Conservation (phyloP, 305 asterid species). For the Fraxinus latifolia region DNA sequence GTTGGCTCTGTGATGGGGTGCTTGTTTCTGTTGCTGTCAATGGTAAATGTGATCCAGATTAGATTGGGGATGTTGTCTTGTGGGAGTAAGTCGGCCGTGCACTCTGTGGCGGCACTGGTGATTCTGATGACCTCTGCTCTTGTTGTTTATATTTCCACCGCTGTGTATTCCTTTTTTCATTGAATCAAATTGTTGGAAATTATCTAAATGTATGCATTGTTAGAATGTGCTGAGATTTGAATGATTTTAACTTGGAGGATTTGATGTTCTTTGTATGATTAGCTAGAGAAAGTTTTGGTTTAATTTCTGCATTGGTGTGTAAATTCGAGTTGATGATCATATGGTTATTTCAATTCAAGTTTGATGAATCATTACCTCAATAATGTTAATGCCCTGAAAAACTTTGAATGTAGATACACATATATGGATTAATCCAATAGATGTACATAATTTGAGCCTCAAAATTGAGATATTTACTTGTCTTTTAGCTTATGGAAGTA, state of each 20-base stretch:
- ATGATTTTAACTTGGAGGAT: background rate
- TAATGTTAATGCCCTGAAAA: background rate
- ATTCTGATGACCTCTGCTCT: slow-evolving; percentile 38
- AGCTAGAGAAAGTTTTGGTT: background rate
- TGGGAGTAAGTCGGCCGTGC: slow-evolving; percentile 37
- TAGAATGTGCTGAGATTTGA: background rate
- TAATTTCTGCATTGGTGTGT: background rate
- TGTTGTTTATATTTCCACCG: slow-evolving; percentile 28
- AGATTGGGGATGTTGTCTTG: slow-evolving; percentile 44
- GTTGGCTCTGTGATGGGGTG: slow-evolving; percentile 47
- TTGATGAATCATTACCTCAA: background rate
- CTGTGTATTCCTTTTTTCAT: background rate
- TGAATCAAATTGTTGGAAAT: background rate
- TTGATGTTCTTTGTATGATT: background rate
- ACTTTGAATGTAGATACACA: background rate
- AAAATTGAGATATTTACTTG: background rate
- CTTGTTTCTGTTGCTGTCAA: slow-evolving; percentile 45
- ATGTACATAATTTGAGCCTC: background rate
- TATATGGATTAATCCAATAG: background rate
- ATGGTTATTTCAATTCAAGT: background rate
- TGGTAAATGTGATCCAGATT: slow-evolving; percentile 45
- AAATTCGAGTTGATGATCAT: background rate
- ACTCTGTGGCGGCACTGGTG: slow-evolving; percentile 30
- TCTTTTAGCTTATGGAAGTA: background rate
- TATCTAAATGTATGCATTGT: background rate